A percentile compares a stretch with the other conserved stretches of the same genome.
These are phyloP conservation scores for Meredithiella fracta DNA, from an alignment of 2,329 filamentous ascomycete genomes.

Conservation along the genomic window DNA sequence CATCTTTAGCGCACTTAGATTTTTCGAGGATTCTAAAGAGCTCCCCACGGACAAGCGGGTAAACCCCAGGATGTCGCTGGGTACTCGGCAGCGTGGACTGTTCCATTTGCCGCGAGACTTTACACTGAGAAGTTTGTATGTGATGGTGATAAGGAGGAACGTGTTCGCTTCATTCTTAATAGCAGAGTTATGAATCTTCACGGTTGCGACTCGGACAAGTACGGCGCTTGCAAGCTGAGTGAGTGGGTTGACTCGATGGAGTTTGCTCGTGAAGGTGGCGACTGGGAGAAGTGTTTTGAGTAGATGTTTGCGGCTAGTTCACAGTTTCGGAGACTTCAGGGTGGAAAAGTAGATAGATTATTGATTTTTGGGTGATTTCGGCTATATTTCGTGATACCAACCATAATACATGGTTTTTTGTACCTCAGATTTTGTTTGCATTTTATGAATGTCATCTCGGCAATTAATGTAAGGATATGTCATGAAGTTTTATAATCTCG, in stretches of 20 bases:
- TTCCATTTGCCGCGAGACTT: slow-evolving; percentile 65
- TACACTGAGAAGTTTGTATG: slow-evolving; percentile 84
- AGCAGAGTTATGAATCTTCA: slow-evolving; percentile 60
- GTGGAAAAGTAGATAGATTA: neutral
- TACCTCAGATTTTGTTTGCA: neutral
- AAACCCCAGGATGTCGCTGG: slow-evolving; percentile 40
- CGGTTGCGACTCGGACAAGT: slow-evolving; percentile 50
- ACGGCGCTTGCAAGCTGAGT: slow-evolving; percentile 53
- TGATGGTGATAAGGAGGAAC: slow-evolving; percentile 38
- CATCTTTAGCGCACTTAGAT: slow-evolving; percentile 58
- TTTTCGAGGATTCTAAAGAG: slow-evolving; percentile 51
- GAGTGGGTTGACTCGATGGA: slow-evolving; percentile 58
- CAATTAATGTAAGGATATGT: no score
- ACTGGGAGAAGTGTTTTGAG: slow-evolving; percentile 51
- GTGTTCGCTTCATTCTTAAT: slow-evolving; percentile 68
- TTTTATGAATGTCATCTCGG: neutral
- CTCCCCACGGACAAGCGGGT: slow-evolving; percentile 35
- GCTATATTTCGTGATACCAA: neutral
- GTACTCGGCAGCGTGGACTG: slow-evolving; percentile 60
- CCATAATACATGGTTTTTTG: neutral
- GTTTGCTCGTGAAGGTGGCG: slow-evolving; percentile 56
- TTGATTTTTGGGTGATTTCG: no score
- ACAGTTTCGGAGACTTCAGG: no score
- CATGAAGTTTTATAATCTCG: no score
- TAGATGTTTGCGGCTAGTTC: neutral